phyloP scores from a whole-genome alignment of 768 basidiomycete genomes.

The Crucibulum laeve region DNA sequence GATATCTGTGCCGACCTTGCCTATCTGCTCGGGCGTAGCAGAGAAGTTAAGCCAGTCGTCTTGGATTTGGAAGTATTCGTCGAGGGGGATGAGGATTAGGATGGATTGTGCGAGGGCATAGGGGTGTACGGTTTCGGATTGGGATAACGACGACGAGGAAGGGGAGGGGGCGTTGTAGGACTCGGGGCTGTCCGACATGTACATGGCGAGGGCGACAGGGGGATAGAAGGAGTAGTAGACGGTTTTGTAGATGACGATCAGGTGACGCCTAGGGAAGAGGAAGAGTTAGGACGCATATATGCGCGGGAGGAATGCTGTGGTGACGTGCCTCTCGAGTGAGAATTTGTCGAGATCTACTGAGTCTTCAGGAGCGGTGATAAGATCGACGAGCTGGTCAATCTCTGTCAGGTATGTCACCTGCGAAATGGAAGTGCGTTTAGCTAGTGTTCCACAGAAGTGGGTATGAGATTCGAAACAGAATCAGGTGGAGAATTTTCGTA shows the following conservation, averaged over 20 bases:
- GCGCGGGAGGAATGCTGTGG: no score
- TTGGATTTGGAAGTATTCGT: conserved; percentile 98
- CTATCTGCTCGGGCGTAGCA: conserved; percentile 84
- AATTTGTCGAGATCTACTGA: conserved; percentile 84
- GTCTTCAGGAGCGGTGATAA: conserved; percentile 94
- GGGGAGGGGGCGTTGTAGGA: conserved; percentile 30
- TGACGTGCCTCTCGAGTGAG: conserved; percentile 73
- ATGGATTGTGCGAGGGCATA: conserved; percentile 78
- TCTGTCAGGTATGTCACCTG: conserved; percentile 90
- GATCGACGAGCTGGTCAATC: conserved; percentile 92
- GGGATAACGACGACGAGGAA: no score
- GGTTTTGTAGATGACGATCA: conserved; percentile 97
- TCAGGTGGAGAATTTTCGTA: no score
- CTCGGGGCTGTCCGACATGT: conserved; percentile 62
- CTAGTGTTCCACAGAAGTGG: no score
- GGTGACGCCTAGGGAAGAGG: conserved; percentile 83
- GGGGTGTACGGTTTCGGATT: conserved; percentile 37
- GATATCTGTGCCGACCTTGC: conserved; percentile 98
- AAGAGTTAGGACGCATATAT: no score
- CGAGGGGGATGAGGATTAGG: conserved; percentile 90
- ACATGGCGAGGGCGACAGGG: conserved; percentile 92
- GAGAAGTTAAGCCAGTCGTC: conserved; percentile 96
- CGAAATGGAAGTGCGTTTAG: no score
- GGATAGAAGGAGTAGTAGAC: conserved; percentile 99
- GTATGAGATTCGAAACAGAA: no score